phyloP scores from a whole-genome alignment of 164 flowering plant species.

The Nelumbo lutea region DNA sequence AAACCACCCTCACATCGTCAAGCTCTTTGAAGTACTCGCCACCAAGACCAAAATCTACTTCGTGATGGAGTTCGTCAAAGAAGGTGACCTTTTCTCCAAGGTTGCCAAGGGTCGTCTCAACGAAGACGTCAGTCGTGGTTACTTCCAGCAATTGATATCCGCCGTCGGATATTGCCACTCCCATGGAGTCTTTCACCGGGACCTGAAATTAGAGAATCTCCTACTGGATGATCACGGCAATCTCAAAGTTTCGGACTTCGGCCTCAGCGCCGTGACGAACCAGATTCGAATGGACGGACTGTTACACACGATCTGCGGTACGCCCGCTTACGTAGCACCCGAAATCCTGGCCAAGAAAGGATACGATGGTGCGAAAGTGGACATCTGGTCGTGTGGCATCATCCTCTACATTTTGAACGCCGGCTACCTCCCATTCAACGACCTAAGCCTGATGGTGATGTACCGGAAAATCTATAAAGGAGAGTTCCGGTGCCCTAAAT shows the following conservation, averaged over 20 bases:
- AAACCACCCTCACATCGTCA: constrained; percentile 51
- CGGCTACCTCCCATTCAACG: constrained; percentile 65
- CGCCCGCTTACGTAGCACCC: constrained; percentile 75
- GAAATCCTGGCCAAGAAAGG: constrained; percentile 52
- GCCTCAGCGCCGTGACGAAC: constrained; percentile 51
- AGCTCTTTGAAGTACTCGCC: constrained; percentile 56
- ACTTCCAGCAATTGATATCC: constrained; percentile 59
- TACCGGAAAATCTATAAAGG: constrained; percentile 67
- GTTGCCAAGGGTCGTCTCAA: constrained; percentile 49
- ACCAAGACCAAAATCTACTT: constrained; percentile 51
- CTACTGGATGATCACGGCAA: constrained; percentile 55
- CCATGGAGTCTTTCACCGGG: constrained; percentile 63
- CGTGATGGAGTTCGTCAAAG: constrained; percentile 60
- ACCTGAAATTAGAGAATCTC: constrained; percentile 65
- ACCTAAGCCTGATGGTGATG: constrained; percentile 62
- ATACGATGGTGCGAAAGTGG: constrained; percentile 62
- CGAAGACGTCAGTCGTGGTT: constrained; percentile 47
- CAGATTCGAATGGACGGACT: constrained; percentile 46
- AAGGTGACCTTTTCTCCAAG: constrained; percentile 61
- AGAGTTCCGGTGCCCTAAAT: constrained; percentile 56
- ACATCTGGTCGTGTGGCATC: constrained; percentile 73
- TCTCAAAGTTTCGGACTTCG: constrained; percentile 68
- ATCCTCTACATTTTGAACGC: constrained; percentile 54
- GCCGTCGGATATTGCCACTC: constrained; percentile 62
- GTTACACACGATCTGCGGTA: constrained; percentile 63